phyloP scores from a whole-genome alignment of 2,329 filamentous ascomycete genomes.

The Microcyclosporella mali region DNA sequence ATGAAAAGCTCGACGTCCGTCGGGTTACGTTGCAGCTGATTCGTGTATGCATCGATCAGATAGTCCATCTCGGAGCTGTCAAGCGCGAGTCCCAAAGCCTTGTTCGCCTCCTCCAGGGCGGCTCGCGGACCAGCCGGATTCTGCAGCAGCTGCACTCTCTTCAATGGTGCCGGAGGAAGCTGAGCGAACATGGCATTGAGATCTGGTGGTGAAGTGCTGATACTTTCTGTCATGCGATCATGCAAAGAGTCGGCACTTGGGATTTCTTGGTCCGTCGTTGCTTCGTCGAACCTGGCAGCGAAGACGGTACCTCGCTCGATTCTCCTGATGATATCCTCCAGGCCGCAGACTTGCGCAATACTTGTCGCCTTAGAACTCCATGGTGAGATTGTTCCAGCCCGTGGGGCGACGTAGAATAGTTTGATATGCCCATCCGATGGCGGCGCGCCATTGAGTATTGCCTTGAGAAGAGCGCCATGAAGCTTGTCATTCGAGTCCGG shows the following conservation, averaged over 20 bases:
- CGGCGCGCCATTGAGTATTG: conserved; percentile 44
- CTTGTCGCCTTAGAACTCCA: conserved; percentile 97
- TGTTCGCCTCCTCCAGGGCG: conserved; percentile 76
- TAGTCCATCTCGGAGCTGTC: conserved; percentile 90
- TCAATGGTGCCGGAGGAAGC: conserved; percentile 56
- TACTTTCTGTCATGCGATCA: conserved; percentile 92
- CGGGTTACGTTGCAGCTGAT: conserved; percentile 58
- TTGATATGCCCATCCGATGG: conserved; percentile 46
- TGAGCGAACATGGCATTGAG: conserved; percentile 74
- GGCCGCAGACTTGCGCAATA: conserved; percentile 85
- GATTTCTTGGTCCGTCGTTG: conserved; percentile 46
- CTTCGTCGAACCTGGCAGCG: conserved; percentile 53
- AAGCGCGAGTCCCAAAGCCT: conserved; percentile 73
- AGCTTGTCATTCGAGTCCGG: conserved; percentile 43
- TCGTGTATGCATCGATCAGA: conserved; percentile 74
- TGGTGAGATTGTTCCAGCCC: conserved; percentile 77
- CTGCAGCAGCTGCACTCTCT: conserved; percentile 61
- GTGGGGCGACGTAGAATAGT: conserved; percentile 68
- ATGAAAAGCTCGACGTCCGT: conserved; percentile 96
- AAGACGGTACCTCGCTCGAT: conserved; percentile 84
- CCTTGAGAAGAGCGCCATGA: conserved; percentile 41
- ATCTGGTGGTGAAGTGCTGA: conserved; percentile 61
- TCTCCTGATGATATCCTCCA: conserved; percentile 64
- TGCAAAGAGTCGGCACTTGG: conserved; percentile 66
- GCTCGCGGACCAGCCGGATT: conserved; percentile 55